These are phyloP conservation scores for Suillus sp. DNA, from an alignment of 768 basidiomycete species.

Conservation along the genomic window DNA sequence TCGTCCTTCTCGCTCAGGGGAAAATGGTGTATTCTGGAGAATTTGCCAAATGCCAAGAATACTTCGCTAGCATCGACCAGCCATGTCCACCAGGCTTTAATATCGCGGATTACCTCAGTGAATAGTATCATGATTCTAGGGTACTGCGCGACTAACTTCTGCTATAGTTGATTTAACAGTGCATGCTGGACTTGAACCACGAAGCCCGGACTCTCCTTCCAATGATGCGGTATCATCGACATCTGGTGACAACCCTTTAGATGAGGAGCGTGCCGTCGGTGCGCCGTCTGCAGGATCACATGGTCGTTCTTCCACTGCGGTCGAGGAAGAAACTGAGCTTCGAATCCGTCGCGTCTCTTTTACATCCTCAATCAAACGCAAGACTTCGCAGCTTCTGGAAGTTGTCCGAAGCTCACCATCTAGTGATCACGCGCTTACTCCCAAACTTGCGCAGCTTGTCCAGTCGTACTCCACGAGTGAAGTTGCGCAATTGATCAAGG, in stretches of 20 bases:
- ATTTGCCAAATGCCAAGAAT: conserved; percentile 66
- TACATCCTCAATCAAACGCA: conserved; percentile 60
- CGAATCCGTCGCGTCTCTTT: conserved; percentile 49
- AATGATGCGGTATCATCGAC: conserved; percentile 45
- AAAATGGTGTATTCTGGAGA: conserved; percentile 85
- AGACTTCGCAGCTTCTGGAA: conserved; percentile 73
- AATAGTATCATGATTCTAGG: conserved; percentile 31
- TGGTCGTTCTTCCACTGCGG: conserved; percentile 33
- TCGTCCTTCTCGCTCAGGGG: conserved; percentile 83
- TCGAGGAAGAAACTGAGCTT: conserved; percentile 53
- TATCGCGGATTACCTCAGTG: conserved; percentile 95
- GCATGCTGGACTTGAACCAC: conserved; percentile 49
- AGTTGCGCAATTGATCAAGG: conserved; percentile 60
- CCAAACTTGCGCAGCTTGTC: conserved; percentile 72
- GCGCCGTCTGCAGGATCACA: conserved; percentile 41
- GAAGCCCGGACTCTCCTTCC: conserved; percentile 39
- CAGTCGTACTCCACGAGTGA: conserved; percentile 68
- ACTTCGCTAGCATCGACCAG: conserved; percentile 77
- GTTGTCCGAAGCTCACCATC: conserved; percentile 45
- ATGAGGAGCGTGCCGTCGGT: conserved; percentile 74
- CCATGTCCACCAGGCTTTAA: conserved; percentile 95
- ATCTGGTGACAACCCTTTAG: conserved; percentile 50
- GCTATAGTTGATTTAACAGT: conserved; percentile 70
- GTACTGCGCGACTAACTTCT: neutral
- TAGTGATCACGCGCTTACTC: conserved; percentile 37